Evolutionary conservation across 331 rosid genomes (phyloP), one percentile per base, ranked within the genome.

Genomic region (Arachis monticola): DNA sequence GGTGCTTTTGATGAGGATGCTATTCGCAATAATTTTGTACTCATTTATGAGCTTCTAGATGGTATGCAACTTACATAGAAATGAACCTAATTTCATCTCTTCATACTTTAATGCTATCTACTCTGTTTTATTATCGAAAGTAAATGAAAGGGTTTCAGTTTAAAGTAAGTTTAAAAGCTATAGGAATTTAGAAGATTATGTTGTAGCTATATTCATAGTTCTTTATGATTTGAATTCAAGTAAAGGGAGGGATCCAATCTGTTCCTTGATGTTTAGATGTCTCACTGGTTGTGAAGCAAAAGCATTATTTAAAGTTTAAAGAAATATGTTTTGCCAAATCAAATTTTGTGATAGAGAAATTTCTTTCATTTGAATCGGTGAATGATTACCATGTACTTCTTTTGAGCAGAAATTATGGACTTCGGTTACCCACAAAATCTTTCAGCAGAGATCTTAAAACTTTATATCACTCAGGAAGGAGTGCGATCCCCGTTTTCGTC

Each of bases 1-100:
- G 98, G 99, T 62, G 93, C 99, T 60, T 95, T 95, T 80, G 99
- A 95, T 44, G 99, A 95, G 81, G 99, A 95, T 85, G 98, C 99
- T 52, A 95, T 95, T 75, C 99, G 98, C 69, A 95, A 95, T 78
- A 95, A 95, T 79, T 95, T 92, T 84, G 99, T 95, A 65, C 93
- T 95, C 82, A 95, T 95, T 75, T 95, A 95, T 50, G 98, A 92
- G 90, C 93, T 95, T 61, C 85, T 92, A 80, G 99, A 92, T 74
- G 99, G 99, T 92, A 84, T 17, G 84, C 81, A 79, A 22, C 7
- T 75, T 51, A 9, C 60, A 9, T 48, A 51, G 74, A 31, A 70
- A 74, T 50, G 46, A 52, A 60, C 60, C 65, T 5, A 22, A 67
- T 51, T 70, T 42, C 38, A 44, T 80, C 50, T 66, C 6, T 47